Conservation (phyloP, 805 yeast species). For the Pichia scutulata region DNA sequence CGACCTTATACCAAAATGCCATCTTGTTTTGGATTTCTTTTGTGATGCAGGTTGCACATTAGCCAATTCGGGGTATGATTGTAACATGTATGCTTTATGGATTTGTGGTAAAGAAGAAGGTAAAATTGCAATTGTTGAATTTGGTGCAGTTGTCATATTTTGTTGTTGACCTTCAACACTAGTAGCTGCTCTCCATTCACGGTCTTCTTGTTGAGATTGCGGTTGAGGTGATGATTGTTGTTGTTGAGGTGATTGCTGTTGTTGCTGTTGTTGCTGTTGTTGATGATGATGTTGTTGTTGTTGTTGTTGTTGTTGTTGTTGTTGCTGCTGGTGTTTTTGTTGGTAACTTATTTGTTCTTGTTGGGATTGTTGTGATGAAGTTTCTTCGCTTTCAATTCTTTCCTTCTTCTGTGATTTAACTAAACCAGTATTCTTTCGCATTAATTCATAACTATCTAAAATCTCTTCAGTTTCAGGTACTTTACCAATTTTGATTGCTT, state of each 20-base stretch:
- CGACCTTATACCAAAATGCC: slow-evolving; percentile 98
- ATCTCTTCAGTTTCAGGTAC: slow-evolving; percentile 58
- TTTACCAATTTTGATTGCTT: slow-evolving; percentile 42
- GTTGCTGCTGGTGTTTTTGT: slow-evolving; percentile 4
- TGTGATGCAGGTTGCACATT: slow-evolving; percentile 42
- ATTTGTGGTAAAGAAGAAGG: slow-evolving; percentile 93
- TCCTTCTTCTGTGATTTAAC: slow-evolving; percentile 55
- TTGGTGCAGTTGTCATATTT: slow-evolving; percentile 37
- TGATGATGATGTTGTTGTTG: neutral
- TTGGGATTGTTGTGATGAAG: slow-evolving; percentile 1
- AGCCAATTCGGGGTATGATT: slow-evolving; percentile 26
- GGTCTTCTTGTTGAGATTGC: slow-evolving; percentile 3
- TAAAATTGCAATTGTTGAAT: slow-evolving; percentile 81
- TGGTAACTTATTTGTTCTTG: slow-evolving; percentile 8
- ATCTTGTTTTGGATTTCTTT: slow-evolving; percentile 86
- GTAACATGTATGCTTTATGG: slow-evolving; percentile 85
- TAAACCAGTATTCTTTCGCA: slow-evolving; percentile 69
- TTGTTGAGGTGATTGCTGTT: slow-evolving; percentile 6
- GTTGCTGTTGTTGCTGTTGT: neutral
- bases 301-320: neutral
- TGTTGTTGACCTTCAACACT: slow-evolving; percentile 23
- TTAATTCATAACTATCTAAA: slow-evolving; percentile 75
- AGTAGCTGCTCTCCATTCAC: slow-evolving; percentile 27
- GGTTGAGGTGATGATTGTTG: neutral
- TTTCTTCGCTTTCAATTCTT: slow-evolving; percentile 1